phyloP scores from a whole-genome alignment of 2,329 filamentous ascomycete species.

The Fusarium robinianum region DNA sequence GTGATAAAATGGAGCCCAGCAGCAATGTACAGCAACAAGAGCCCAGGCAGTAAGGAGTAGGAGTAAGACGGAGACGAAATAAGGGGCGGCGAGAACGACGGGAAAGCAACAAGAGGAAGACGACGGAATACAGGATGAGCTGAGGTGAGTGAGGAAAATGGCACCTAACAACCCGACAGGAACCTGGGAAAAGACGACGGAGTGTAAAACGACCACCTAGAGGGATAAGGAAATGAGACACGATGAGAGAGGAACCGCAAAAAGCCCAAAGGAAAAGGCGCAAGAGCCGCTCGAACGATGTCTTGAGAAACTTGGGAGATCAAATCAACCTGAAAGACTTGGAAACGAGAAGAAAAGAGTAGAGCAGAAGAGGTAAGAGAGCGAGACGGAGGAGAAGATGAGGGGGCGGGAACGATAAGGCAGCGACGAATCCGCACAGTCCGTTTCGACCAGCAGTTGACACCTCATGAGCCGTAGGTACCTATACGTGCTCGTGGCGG shows the following conservation, averaged over 20 bases:
- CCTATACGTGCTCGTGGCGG: too few species aligned
- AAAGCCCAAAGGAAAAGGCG: constrained; percentile 22
- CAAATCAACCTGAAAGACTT: constrained; percentile 6
- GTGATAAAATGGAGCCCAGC: constrained; percentile 5
- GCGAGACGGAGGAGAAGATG: constrained; percentile 6
- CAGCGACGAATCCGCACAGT: constrained; percentile 10
- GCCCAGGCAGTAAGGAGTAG: constrained; percentile 7
- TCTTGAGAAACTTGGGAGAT: constrained; percentile 13
- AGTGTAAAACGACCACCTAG: too few species aligned
- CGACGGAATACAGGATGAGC: too few species aligned
- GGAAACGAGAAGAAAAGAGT: constrained; percentile 9
- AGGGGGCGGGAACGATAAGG: constrained; percentile 11
- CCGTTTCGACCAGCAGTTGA: too few species aligned
- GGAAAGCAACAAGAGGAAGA: constrained; percentile 4
- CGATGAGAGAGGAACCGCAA: constrained; percentile 18
- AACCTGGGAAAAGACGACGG: too few species aligned
- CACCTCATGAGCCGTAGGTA: too few species aligned
- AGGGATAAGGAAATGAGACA: constrained; percentile 20
- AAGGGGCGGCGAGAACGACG: too few species aligned
- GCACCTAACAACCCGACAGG: too few species aligned
- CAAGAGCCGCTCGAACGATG: constrained; percentile 21
- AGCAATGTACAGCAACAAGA: constrained; percentile 6
- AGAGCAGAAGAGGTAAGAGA: constrained; percentile 13
- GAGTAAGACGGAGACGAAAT: not conserved
- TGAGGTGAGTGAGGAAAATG: too few species aligned